Evolutionary conservation across 169 alveolate species (phyloP).

Genomic region (Plasmodium blacklocki): DNA sequence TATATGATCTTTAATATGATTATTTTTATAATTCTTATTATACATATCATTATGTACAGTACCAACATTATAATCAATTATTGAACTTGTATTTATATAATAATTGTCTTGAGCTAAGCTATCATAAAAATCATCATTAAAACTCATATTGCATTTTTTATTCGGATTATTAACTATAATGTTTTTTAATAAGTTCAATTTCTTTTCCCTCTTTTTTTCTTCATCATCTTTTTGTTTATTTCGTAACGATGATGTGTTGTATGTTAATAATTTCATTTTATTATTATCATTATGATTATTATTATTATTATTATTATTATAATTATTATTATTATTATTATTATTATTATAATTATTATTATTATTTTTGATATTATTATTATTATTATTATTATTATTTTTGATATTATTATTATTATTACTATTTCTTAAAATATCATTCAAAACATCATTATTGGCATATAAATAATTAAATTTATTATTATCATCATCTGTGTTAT

Average conservation of each 20-base stretch:
- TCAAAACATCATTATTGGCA: not conserved
- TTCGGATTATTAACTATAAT: slow-evolving; percentile 41
- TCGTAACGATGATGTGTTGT: slow-evolving; percentile 13
- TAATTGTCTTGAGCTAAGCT: slow-evolving; percentile 22
- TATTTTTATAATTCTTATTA: slow-evolving; percentile 11
- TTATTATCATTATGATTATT: not conserved
- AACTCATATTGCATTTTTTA: slow-evolving; percentile 42
- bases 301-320: not conserved
- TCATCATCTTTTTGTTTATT: slow-evolving; percentile 69
- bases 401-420: not conserved
- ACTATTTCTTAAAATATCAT: slow-evolving; percentile 7
- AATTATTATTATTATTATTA: no score
- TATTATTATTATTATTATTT: not conserved
- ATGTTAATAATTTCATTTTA: slow-evolving; percentile 10
- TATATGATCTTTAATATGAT: not conserved
- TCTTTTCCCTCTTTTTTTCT: slow-evolving; percentile 63
- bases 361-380: not conserved
- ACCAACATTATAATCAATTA: slow-evolving; percentile 32
- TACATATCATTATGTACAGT: slow-evolving; percentile 2
- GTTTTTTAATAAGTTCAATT: slow-evolving; percentile 60
- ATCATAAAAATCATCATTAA: slow-evolving; percentile 61
- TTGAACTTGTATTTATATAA: slow-evolving; percentile 17
- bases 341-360: not conserved
- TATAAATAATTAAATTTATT: not conserved
- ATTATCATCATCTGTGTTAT: slow-evolving; percentile 8